Evolutionary conservation across 176 grass and related monocot genomes (phyloP).

Genomic region (Eragrostis curvula): DNA sequence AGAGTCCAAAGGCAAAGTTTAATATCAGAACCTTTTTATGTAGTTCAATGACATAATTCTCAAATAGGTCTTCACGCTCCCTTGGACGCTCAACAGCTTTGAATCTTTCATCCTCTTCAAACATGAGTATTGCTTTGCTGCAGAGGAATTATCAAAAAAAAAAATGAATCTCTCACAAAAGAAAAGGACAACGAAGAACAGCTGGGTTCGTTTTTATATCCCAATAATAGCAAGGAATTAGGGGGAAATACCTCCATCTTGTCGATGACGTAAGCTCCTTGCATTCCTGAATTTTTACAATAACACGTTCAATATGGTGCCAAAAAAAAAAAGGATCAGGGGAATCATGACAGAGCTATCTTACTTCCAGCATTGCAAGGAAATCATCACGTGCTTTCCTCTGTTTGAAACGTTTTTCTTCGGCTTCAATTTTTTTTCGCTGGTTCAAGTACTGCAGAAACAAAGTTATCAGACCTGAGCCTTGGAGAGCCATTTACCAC

Average conservation of each 20-base stretch:
- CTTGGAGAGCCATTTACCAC: conserved; percentile 21
- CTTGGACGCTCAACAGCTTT: conserved; percentile 73
- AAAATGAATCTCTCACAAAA: not conserved
- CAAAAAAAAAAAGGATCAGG: not conserved
- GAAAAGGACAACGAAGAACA: not conserved
- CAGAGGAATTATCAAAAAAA: not conserved
- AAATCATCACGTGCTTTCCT: conserved; percentile 97
- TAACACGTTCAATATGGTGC: conserved; percentile 22
- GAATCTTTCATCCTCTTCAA: conserved; percentile 81
- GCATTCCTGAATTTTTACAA: conserved; percentile 68
- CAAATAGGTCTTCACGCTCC: conserved; percentile 97
- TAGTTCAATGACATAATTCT: conserved; percentile 88
- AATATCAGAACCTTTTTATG: conserved; percentile 81
- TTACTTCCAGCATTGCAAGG: conserved; percentile 88
- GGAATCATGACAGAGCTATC: conserved; percentile 26
- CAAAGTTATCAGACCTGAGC: conserved; percentile 17
- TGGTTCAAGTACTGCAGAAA: conserved; percentile 88
- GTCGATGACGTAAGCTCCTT: conserved; percentile 76
- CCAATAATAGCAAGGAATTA: conserved; percentile 16
- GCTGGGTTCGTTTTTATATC: not conserved
- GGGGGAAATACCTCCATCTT: conserved; percentile 84
- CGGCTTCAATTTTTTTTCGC: conserved; percentile 84
- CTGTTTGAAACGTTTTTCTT: conserved; percentile 88
- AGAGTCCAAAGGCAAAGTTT: not conserved
- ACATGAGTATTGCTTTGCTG: conserved; percentile 95